Evolutionary conservation across 805 yeast species (phyloP).

Genomic region (Kuraishia molischiana): DNA sequence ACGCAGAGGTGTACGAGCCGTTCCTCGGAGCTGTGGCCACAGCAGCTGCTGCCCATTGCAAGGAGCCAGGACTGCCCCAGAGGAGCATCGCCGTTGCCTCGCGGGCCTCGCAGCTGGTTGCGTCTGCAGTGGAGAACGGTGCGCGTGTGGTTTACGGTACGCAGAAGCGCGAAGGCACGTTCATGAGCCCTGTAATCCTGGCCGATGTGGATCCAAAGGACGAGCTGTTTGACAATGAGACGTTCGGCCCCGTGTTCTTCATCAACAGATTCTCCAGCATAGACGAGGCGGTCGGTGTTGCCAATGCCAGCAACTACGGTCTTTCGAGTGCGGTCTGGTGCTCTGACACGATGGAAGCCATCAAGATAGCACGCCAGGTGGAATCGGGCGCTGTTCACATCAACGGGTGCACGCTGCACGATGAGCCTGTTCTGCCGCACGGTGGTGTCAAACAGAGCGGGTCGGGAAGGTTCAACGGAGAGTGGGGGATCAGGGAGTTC

Average conservation of each 20-base stretch:
- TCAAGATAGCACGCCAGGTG: constrained; percentile 21
- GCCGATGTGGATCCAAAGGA: constrained; percentile 19
- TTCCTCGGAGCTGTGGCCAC: constrained; percentile 12
- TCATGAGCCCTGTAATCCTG: constrained; percentile 21
- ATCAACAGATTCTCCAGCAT: constrained; percentile 17
- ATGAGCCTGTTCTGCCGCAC: constrained; percentile 22
- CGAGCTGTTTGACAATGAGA: constrained; percentile 22
- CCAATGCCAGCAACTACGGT: constrained; percentile 25
- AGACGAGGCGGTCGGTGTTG: constrained; percentile 10
- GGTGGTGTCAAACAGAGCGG: constrained; percentile 37
- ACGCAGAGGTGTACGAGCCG: constrained; percentile 23
- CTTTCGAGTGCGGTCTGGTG: constrained; percentile 34
- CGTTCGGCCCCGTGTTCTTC: constrained; percentile 33
- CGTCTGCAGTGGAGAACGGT: constrained; percentile 28
- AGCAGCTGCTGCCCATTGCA: constrained; percentile 8
- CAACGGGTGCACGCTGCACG: constrained; percentile 17
- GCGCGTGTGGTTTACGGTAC: constrained; percentile 22
- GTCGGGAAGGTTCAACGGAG: constrained; percentile 30
- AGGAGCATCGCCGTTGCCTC: constrained; percentile 17
- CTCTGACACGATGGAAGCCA: constrained; percentile 21
- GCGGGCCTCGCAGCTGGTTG: constrained; percentile 16
- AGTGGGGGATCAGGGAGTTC: constrained; percentile 36
- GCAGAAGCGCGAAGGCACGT: constrained; percentile 2
- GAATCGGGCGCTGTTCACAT: constrained; percentile 31
- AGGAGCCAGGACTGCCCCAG: constrained; percentile 12